phyloP scores from a whole-genome alignment of 257 asterid species.

The Plantago ovata region DNA sequence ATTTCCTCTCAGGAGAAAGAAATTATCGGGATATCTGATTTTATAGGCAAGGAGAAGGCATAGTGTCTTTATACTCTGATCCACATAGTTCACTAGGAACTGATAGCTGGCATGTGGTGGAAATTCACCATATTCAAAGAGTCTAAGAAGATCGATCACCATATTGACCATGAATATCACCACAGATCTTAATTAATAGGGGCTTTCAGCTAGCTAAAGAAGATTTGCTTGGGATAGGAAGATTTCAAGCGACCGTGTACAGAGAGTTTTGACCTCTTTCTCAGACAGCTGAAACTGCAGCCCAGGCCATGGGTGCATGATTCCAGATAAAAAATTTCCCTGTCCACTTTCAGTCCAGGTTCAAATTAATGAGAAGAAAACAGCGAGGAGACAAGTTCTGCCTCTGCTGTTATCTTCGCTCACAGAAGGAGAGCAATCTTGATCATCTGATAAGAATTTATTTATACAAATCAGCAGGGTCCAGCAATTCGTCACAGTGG shows the following conservation, averaged over 20 bases:
- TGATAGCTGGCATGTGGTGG: not conserved
- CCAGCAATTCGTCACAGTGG: no score
- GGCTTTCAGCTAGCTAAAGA: constrained; percentile 80
- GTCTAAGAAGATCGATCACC: not conserved
- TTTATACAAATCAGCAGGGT: no score
- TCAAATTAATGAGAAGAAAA: not conserved
- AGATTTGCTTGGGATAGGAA: constrained; percentile 80
- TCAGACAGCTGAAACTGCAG: constrained; percentile 78
- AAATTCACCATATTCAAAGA: not conserved
- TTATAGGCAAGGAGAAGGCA: not conserved
- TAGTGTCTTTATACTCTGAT: not conserved
- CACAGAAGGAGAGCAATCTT: no score
- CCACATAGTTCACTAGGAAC: not conserved
- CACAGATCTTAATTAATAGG: constrained; percentile 84
- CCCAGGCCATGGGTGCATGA: constrained; percentile 37
- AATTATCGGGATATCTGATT: not conserved
- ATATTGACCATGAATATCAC: constrained; percentile 2
- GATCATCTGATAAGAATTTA: no score
- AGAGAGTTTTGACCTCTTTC: constrained; percentile 75
- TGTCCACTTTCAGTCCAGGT: constrained; percentile 33
- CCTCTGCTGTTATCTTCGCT: no score
- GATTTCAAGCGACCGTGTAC: constrained; percentile 60
- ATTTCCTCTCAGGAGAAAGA: not conserved
- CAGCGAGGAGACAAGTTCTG: no score
- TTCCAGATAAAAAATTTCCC: no score